Base-by-base conservation (phyloP, 2,329 filamentous ascomycete species). In the Fusarium tuaranense region DNA sequence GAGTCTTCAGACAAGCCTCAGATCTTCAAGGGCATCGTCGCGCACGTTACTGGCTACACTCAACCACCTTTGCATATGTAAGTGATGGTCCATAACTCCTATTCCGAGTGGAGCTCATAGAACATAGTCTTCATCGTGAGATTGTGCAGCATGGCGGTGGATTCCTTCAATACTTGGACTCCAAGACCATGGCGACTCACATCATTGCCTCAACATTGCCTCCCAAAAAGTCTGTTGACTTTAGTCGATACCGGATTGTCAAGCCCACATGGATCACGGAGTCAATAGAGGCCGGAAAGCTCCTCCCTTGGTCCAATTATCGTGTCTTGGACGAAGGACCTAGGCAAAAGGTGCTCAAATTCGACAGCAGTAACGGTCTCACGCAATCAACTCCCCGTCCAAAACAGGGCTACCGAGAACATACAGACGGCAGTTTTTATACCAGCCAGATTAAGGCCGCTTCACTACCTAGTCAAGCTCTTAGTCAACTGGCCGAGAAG, bases 261-360 rank as follows among this genome's bases (percentile, higher is more conserved):
- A 98, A 97, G 82, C 97, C 97, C 1, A 92, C 94, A 22, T 99
- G 97, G 97, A 90, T 99, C 4, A 92, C 95, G 16, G 96, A 99
- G 77, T 98, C 95, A 71, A 90, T 98, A 55, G 87, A 90, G 67
- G 94, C 94, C 8, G 95, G 95, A 7, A 93, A 90, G 78, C 84
- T 98, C 53, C 86, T 98, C 32, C 93, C 96, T 0, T 99, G 97
- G 97, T 88, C 93, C 70, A 87, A 91, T 14, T 99, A 97, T 80
- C 91, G 94, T 34, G 91, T 98, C 1, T 86, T 98, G 5, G 94
- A 97, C 74, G 94, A 98, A 81, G 95, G 95, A 0, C 90, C 92
- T 0, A 90, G 91, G 12, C 97, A 99, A 83, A 95, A 94, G 77
- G 88, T 95, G 2, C 85, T 99, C 59, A 88, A 85, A 63, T 86